These are phyloP conservation scores for Stagonosporopsis tanaceti DNA, from an alignment of 2,329 filamentous ascomycete genomes.

Conservation along the genomic window DNA sequence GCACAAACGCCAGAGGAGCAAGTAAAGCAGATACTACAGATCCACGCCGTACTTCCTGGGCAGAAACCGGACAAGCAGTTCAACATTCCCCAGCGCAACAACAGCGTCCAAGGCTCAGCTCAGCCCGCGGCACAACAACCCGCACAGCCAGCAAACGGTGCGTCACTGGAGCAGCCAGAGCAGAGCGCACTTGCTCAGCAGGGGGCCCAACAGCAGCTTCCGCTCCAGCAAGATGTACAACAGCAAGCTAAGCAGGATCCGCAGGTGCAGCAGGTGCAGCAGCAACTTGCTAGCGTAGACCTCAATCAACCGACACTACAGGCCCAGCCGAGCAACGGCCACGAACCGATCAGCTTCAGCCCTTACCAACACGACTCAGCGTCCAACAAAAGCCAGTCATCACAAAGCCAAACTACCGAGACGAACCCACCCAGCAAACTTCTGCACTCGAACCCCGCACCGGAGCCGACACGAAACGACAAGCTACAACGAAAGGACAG, in stretches of 20 bases:
- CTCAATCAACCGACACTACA: slow-evolving; percentile 24
- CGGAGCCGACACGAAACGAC: slow-evolving; percentile 26
- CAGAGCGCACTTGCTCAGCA: slow-evolving; percentile 10
- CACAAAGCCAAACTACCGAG: slow-evolving; percentile 15
- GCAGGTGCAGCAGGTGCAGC: slow-evolving; percentile 17
- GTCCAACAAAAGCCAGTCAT: slow-evolving; percentile 5
- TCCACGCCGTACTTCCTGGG: slow-evolving; percentile 83
- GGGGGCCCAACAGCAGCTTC: slow-evolving; percentile 2
- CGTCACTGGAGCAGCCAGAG: slow-evolving; percentile 10
- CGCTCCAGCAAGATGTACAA: slow-evolving; percentile 1
- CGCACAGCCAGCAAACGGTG: slow-evolving; percentile 16
- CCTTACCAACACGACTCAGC: slow-evolving; percentile 9
- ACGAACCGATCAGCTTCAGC: slow-evolving; percentile 13
- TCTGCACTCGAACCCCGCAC: slow-evolving; percentile 34
- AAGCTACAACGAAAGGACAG: slow-evolving; percentile 51
- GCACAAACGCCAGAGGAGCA: slow-evolving; percentile 72
- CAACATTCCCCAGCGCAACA: slow-evolving; percentile 64
- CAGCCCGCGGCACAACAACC: background rate
- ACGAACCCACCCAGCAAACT: slow-evolving; percentile 40
- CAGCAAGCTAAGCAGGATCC: slow-evolving; percentile 13
- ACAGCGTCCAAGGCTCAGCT: slow-evolving; percentile 25
- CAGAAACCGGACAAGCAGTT: slow-evolving; percentile 66
- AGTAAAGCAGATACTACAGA: slow-evolving; percentile 82
- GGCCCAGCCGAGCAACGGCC: background rate
- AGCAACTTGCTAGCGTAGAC: slow-evolving; percentile 19